Base-by-base conservation (phyloP, 495 filamentous ascomycete genomes). In the Delitschia confertaspora region DNA sequence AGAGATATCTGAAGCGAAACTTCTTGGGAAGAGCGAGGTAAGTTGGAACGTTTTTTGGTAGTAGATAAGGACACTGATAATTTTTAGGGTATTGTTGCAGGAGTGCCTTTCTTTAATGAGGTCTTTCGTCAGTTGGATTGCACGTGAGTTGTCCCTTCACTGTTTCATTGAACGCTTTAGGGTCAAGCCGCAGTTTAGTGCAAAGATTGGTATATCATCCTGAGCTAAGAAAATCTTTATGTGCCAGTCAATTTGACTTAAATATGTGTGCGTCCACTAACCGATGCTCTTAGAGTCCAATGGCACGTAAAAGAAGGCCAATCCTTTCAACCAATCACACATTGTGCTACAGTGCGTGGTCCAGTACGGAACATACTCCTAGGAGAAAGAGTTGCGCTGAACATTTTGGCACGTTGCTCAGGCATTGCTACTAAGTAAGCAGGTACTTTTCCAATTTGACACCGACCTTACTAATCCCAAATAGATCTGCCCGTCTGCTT, bases 41-140 rank as follows among this genome's bases (percentile, higher is more conserved):
- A 26, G 58, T 54, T 11, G n/a, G 5, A 7, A 24, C 33, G 8
- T 38, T 18, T n/a, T 11, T n/a, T n/a, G n/a, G n/a, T n/a, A n/a
- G n/a, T n/a, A n/a, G n/a, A n/a, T n/a, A n/a, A n/a, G n/a, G n/a
- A n/a, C n/a, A n/a, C n/a, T 38, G 23, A 41, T 36, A 6, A 7
- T 10, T 9, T 14, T 6, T 23, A 59, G 57, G 91, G 91, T 32
- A 75, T 98, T 30, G 67, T 96, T 33, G 91, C 93, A 20, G 91
- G 91, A 32, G 74, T 93, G 14, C 91, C 91, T 11, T 98, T 98
- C 70, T 88, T 98, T 68, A 73, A 88, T 58, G 91, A 96, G 60
- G 82, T 96, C 21, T 96, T 98, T 60, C 60, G 69, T 13, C 88
- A 96, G 66, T 73, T 88, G 43, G 86, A 80, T 21, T 98, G 93